A percentile compares a stretch with the other conserved stretches of the same genome.
These are phyloP conservation scores for Piper longum DNA, from an alignment of 164 flowering plant genomes.

Conservation along the genomic window DNA sequence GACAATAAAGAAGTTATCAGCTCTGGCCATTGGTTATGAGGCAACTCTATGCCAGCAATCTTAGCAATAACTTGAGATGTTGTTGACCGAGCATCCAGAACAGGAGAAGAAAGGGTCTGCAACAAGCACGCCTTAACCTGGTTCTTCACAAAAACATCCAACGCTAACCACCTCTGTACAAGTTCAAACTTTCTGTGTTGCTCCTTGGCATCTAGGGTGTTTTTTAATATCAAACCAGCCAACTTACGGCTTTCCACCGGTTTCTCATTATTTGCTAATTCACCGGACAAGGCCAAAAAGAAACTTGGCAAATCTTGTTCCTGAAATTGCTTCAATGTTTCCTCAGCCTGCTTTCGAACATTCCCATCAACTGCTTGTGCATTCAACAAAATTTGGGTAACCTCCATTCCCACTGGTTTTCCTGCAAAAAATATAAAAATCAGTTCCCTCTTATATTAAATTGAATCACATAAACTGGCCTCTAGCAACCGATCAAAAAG, in stretches of 20 bases:
- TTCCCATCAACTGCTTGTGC: no score
- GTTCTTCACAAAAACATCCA: constrained; percentile 25
- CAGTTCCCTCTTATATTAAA: no score
- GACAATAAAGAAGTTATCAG: constrained; percentile 33
- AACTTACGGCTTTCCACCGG: constrained; percentile 52
- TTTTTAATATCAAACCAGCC: constrained; percentile 10
- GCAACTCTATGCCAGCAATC: no score
- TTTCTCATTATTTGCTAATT: constrained; percentile 45
- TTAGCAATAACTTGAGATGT: no score
- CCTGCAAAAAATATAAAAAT: not conserved
- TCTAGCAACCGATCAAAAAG: no score
- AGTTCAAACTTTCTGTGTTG: constrained; percentile 21
- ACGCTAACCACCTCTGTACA: constrained; percentile 30
- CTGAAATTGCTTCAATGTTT: no score
- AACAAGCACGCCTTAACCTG: no score
- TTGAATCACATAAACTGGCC: no score
- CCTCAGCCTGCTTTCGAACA: no score
- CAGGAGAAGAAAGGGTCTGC: no score
- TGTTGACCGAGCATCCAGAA: no score
- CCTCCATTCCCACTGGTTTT: constrained; percentile 31
- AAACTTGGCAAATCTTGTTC: constrained; percentile 6
- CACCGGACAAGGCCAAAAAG: constrained; percentile 42
- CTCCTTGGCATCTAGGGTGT: constrained; percentile 57
- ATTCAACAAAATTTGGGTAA: constrained; percentile 42
- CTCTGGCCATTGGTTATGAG: constrained; percentile 32